A percentile compares a stretch with the other conserved stretches of the same genome.
phyloP scores from a whole-genome alignment of 768 basidiomycete genomes.

The Lyophyllum shimeji region DNA sequence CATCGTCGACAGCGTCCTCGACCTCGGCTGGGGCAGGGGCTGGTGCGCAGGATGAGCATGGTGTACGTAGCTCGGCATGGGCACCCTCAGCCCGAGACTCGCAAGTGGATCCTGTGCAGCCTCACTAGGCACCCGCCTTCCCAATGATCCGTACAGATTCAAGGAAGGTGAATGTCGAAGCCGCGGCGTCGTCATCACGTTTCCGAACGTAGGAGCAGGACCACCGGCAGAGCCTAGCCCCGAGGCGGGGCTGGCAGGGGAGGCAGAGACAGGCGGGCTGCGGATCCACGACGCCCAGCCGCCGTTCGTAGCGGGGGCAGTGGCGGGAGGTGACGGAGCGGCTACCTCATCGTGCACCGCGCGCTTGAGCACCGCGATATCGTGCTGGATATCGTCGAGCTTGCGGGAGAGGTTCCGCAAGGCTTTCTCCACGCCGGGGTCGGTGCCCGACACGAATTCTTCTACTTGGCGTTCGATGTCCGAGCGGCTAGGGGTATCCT shows the following conservation, averaged over 20 bases:
- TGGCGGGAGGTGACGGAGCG: constrained; percentile 11
- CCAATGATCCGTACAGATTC: constrained; percentile 21
- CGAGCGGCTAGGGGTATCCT: constrained; percentile 23
- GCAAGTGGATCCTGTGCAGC: constrained; percentile 39
- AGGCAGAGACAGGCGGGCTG: constrained; percentile 34
- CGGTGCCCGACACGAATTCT: constrained; percentile 56
- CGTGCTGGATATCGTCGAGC: constrained; percentile 72
- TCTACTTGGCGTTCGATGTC: constrained; percentile 51
- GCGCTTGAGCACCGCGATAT: constrained; percentile 68
- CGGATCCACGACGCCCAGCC: constrained; percentile 64
- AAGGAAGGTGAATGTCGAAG: constrained; percentile 50
- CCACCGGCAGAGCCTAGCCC: constrained; percentile 22
- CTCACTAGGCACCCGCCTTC: constrained; percentile 3
- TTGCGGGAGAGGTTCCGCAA: constrained; percentile 52
- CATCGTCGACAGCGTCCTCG: constrained; percentile 59
- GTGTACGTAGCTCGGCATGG: constrained; percentile 50
- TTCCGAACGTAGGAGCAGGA: constrained; percentile 62
- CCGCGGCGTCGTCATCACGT: constrained; percentile 66
- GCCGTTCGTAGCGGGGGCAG: constrained; percentile 1
- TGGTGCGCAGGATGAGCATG: constrained; percentile 6
- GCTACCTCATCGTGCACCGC: constrained; percentile 47
- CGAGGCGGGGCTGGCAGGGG: constrained; percentile 38
- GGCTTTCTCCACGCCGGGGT: constrained; percentile 46
- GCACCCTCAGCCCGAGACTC: constrained; percentile 50
- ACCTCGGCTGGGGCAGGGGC: constrained; percentile 28